Evolutionary conservation across 2,329 filamentous ascomycete genomes (phyloP).

Genomic region (Emergomyces pasteurianus): DNA sequence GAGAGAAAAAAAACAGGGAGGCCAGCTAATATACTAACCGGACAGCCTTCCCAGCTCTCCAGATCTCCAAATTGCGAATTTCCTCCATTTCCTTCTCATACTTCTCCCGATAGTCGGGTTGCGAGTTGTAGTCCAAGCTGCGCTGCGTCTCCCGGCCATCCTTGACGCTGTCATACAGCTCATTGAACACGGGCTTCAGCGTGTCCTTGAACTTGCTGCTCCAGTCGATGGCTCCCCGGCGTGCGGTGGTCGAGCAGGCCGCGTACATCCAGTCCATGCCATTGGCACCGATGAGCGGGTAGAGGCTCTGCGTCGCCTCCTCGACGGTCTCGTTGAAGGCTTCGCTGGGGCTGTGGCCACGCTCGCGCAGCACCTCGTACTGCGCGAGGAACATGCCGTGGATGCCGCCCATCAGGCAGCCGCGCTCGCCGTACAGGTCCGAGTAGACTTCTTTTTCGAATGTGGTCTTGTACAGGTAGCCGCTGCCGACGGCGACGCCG

Average conservation of each 20-base stretch:
- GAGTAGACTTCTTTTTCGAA: conserved; percentile 99
- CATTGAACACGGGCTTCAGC: conserved; percentile 97
- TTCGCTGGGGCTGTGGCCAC: conserved; percentile 92
- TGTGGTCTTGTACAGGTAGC: conserved; percentile 99
- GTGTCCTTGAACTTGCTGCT: conserved; percentile 93
- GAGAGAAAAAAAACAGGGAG: no score
- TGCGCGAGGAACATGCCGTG: conserved; percentile 99
- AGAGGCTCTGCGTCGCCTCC: conserved; percentile 96
- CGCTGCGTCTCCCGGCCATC: conserved; percentile 90
- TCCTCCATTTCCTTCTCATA: conserved; percentile 98
- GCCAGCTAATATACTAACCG: conserved; percentile 51
- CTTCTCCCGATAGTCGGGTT: conserved; percentile 90
- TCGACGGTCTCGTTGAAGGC: conserved; percentile 99
- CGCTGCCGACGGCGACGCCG: conserved; percentile 90
- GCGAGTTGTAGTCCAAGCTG: conserved; percentile 93
- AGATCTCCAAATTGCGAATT: conserved; percentile 97
- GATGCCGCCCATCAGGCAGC: conserved; percentile 99
- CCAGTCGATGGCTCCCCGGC: conserved; percentile 98
- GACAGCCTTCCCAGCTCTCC: conserved; percentile 95
- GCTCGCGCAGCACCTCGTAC: conserved; percentile 99
- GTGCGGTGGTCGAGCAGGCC: conserved; percentile 96
- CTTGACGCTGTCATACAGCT: conserved; percentile 86
- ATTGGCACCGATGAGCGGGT: conserved; percentile 92
- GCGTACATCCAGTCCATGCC: conserved; percentile 99
- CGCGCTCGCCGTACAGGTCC: conserved; percentile 98